phyloP scores from a whole-genome alignment of 176 grass and related monocot genomes.

The Musa itinerans region DNA sequence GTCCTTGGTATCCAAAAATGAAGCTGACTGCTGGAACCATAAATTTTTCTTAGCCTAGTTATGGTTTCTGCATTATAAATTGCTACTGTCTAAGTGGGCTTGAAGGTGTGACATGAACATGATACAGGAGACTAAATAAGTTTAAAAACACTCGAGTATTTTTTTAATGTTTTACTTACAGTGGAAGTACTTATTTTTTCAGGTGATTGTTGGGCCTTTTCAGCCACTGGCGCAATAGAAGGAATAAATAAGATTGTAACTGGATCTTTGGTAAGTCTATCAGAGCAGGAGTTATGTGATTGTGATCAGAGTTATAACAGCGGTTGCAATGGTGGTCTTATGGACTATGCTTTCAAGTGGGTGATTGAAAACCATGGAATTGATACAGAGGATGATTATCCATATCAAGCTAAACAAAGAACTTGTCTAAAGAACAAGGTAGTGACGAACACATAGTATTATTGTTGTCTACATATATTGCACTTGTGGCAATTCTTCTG shows the following conservation, averaged over 20 bases:
- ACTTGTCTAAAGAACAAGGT: slow-evolving; percentile 84
- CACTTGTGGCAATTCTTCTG: background rate
- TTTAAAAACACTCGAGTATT: background rate
- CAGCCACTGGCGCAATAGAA: slow-evolving; percentile 87
- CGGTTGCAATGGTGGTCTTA: slow-evolving; percentile 76
- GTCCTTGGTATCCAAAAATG: no score
- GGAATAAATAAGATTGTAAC: slow-evolving; percentile 93
- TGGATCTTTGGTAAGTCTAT: slow-evolving; percentile 67
- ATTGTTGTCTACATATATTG: background rate
- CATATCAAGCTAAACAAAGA: slow-evolving; percentile 44
- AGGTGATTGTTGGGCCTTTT: slow-evolving; percentile 98
- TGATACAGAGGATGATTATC: slow-evolving; percentile 84
- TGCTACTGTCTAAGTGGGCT: background rate
- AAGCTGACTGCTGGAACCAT: no score
- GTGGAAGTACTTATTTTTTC: slow-evolving; percentile 14
- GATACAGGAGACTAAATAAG: background rate
- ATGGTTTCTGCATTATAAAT: background rate
- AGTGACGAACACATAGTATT: slow-evolving; percentile 3
- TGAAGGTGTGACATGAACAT: background rate
- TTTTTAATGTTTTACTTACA: background rate
- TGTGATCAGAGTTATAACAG: slow-evolving; percentile 75
- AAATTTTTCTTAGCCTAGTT: background rate
- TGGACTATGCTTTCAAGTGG: slow-evolving; percentile 85
- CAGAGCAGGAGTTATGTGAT: slow-evolving; percentile 82
- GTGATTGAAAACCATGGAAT: slow-evolving; percentile 81